phyloP scores from a whole-genome alignment of 192 early-diverging fungal genomes.

The Paraglomus brasilianum region DNA sequence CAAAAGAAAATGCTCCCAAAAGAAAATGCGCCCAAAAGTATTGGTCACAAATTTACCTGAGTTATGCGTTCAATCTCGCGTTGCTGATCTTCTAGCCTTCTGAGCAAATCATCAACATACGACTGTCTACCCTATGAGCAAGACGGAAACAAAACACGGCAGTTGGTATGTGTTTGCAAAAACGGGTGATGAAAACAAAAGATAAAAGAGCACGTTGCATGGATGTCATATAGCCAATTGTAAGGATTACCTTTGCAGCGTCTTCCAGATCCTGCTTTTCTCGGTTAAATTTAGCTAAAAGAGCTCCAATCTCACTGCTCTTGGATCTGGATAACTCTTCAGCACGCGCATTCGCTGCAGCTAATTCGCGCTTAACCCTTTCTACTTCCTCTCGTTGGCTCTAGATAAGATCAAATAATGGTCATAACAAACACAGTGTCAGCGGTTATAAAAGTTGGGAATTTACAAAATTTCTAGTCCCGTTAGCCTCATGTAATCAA shows the following conservation, averaged over 20 bases:
- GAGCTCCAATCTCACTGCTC: conserved; percentile 77
- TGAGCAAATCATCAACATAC: conserved; percentile 23
- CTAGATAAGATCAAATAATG: conserved; percentile 37
- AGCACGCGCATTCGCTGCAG: conserved; percentile 72
- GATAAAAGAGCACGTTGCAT: not conserved
- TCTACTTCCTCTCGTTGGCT: conserved; percentile 83
- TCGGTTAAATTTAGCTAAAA: conserved; percentile 77
- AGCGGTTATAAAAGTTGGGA: conserved; percentile 2
- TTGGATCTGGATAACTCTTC: conserved; percentile 77
- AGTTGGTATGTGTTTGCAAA: not conserved
- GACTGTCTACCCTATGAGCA: conserved; percentile 15
- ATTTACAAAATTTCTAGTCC: no score
- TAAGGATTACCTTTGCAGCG: conserved; percentile 41
- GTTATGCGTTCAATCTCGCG: conserved; percentile 20
- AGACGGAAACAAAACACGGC: not conserved
- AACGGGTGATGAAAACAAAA: not conserved
- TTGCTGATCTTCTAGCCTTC: conserved; percentile 17
- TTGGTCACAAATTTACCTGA: not conserved
- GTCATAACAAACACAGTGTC: conserved; percentile 22
- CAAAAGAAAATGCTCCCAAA: not conserved
- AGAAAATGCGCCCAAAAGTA: not conserved
- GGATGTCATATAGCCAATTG: not conserved
- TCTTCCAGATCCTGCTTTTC: conserved; percentile 84
- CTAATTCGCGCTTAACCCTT: conserved; percentile 75
- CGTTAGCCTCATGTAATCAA: no score